phyloP scores from a whole-genome alignment of 1,284 basidiomycete species.

The Cryptococcus amylolentus region DNA sequence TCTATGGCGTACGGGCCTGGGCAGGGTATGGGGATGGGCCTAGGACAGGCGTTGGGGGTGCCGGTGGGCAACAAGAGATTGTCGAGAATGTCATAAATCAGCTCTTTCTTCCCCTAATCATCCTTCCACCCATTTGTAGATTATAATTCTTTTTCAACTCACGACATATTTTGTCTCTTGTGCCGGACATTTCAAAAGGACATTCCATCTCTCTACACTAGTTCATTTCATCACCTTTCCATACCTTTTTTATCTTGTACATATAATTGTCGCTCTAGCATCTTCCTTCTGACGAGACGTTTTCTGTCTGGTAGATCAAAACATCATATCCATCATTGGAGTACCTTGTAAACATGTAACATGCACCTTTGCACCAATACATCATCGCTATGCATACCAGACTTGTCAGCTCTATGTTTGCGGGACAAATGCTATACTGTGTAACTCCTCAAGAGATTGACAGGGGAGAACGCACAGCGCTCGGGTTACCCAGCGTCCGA shows the following conservation, averaged over 20 bases:
- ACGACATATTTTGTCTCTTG: background rate
- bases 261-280: too few relatives aligned
- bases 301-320: too few relatives aligned
- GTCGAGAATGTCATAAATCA: background rate
- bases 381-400: too few relatives aligned
- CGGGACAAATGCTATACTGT: too few relatives aligned
- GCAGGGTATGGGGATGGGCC: background rate
- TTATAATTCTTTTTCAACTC: background rate
- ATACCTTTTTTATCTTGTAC: background rate
- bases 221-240: background rate
- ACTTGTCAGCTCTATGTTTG: too few relatives aligned
- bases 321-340: too few relatives aligned
- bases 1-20: background rate
- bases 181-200: background rate
- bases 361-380: too few relatives aligned
- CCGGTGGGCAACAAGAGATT: background rate
- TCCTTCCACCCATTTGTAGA: background rate
- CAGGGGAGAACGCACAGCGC: too few relatives aligned
- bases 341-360: too few relatives aligned
- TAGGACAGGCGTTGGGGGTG: background rate
- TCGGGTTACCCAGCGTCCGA: too few relatives aligned
- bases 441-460: too few relatives aligned
- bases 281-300: too few relatives aligned
- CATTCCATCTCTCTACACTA: background rate
- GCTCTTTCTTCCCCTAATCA: background rate